Evolutionary conservation across 805 yeast species (phyloP).

Genomic region (Candida vaughaniae): DNA sequence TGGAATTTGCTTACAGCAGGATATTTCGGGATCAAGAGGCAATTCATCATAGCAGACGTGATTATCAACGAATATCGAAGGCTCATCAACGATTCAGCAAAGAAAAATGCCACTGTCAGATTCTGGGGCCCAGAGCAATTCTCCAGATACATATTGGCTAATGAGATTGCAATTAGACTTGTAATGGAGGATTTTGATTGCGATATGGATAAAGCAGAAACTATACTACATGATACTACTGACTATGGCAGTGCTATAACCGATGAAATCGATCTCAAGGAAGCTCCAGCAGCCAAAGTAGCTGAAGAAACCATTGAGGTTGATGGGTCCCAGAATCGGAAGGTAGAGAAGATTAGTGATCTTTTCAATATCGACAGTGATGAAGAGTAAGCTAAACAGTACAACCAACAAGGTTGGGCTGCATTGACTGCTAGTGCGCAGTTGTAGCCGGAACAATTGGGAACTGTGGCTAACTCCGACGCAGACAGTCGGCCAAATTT

Average conservation of each 20-base stretch:
- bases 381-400: no score
- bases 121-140: slow-evolving; percentile 65
- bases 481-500: background rate
- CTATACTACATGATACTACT: slow-evolving; percentile 43
- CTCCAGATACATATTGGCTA: slow-evolving; percentile 57
- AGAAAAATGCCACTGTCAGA: slow-evolving; percentile 44
- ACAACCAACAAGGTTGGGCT: no score
- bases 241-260: slow-evolving; percentile 46
- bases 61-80: slow-evolving; percentile 34
- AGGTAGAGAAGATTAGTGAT: background rate
- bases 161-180: slow-evolving; percentile 56
- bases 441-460: no score
- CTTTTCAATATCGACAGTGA: background rate
- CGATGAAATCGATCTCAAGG: slow-evolving; percentile 29
- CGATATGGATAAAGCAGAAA: slow-evolving; percentile 45
- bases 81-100: slow-evolving; percentile 24
- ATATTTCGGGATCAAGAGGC: slow-evolving; percentile 59
- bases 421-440: no score
- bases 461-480: no score
- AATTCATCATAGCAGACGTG: slow-evolving; percentile 45
- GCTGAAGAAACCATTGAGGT: no score
- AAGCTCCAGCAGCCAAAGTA: slow-evolving; percentile 8
- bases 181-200: slow-evolving; percentile 45
- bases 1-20: slow-evolving; percentile 54
- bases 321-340: background rate